These are phyloP conservation scores for Eutrema japonicum DNA, from an alignment of 345 rosid species.

Conservation along the genomic window DNA sequence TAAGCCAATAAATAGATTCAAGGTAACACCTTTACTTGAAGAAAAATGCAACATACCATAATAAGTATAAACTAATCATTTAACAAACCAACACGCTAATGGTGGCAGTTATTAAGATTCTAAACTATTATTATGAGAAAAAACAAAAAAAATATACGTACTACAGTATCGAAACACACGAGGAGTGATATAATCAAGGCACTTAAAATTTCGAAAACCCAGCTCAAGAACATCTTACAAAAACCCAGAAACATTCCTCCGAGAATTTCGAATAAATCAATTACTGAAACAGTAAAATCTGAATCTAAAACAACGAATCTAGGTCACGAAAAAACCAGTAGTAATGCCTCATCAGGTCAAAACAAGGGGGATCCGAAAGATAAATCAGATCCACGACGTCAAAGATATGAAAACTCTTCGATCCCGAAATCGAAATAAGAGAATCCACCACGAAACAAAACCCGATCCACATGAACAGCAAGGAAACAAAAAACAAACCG, in stretches of 20 bases:
- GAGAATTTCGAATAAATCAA: slow-evolving; percentile 3
- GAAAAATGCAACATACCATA: slow-evolving; percentile 37
- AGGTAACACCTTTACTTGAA: slow-evolving; percentile 28
- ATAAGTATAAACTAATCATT: slow-evolving; percentile 34
- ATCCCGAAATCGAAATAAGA: background rate
- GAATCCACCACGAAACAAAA: slow-evolving; percentile 28
- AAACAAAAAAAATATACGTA: background rate
- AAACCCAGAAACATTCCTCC: background rate
- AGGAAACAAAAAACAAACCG: slow-evolving; percentile 16
- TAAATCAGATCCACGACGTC: slow-evolving; percentile 29
- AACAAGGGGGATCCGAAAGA: slow-evolving; percentile 2
- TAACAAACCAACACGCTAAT: slow-evolving; percentile 25
- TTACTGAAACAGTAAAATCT: slow-evolving; percentile 7
- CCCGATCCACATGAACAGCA: slow-evolving; percentile 13
- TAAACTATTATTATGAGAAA: background rate
- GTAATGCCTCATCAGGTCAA: slow-evolving; percentile 22
- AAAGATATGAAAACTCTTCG: background rate
- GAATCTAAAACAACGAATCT: slow-evolving; percentile 28
- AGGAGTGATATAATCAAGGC: background rate
- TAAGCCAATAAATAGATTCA: background rate
- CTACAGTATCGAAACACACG: background rate
- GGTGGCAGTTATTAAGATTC: slow-evolving; percentile 18
- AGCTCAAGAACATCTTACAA: slow-evolving; percentile 11
- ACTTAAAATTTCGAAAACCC: slow-evolving; percentile 1
- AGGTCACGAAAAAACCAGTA: background rate